phyloP scores from a whole-genome alignment of 2,329 filamentous ascomycete genomes.

The Ophiostoma sp. region DNA sequence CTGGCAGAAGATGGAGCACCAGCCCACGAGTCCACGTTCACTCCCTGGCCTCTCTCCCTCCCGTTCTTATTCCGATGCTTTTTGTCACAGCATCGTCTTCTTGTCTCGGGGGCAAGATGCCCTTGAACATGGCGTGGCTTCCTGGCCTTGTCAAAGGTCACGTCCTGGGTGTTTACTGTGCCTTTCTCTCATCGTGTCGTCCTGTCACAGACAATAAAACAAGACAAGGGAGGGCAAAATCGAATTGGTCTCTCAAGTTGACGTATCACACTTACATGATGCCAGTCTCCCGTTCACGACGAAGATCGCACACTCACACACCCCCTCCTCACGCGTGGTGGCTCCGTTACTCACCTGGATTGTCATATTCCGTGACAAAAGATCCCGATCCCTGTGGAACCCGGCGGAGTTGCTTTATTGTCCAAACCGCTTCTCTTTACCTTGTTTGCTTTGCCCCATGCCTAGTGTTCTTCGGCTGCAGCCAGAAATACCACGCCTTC shows the following conservation, averaged over 20 bases:
- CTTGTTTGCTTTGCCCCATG: background rate
- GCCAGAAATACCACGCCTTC: slow-evolving; percentile 6
- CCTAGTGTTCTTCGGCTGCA: background rate
- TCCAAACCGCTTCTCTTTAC: background rate
- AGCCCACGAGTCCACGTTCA: slow-evolving; percentile 8
- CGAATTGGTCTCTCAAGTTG: background rate
- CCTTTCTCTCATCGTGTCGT: background rate
- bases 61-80: background rate
- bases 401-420: background rate
- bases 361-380: slow-evolving; percentile 3
- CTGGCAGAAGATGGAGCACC: slow-evolving; percentile 14
- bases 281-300: background rate
- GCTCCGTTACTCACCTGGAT: background rate
- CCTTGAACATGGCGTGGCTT: background rate
- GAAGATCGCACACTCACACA: background rate
- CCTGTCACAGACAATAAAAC: slow-evolving; percentile 3
- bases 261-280: slow-evolving; percentile 7
- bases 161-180: background rate
- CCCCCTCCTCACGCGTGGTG: slow-evolving; percentile 12
- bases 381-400: slow-evolving; percentile 8
- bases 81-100: background rate
- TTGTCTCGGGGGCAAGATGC: background rate
- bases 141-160: background rate
- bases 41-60: background rate
- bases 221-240: background rate